Percentiles rank a stretch among this genome's conserved stretches.
phyloP scores from a whole-genome alignment of 1,284 basidiomycete species.

The Malassezia dermatis region DNA sequence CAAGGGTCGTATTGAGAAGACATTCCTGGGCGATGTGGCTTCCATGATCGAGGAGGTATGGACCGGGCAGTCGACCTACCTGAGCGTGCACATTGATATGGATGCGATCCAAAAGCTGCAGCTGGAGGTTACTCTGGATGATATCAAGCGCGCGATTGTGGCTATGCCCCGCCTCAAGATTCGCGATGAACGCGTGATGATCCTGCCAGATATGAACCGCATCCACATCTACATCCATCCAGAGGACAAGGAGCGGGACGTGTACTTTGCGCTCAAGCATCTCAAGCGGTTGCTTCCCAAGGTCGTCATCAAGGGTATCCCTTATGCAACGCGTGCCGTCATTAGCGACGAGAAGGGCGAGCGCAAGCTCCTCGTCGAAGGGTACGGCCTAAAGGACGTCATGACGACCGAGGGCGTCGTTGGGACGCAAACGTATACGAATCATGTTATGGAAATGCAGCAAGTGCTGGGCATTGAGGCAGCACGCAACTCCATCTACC shows the following conservation, averaged over 20 bases:
- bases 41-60: conserved; percentile 90
- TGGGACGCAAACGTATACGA: conserved; percentile 82
- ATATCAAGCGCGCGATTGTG: conserved; percentile 84
- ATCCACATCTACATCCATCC: conserved; percentile 65
- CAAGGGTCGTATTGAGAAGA: conserved; percentile 92
- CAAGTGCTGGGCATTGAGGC: conserved; percentile 95
- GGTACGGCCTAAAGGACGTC: conserved; percentile 91
- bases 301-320: conserved; percentile 46
- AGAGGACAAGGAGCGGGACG: conserved; percentile 63
- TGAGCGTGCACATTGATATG: conserved; percentile 84
- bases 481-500: conserved; percentile 83
- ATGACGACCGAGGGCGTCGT: conserved; percentile 96
- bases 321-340: conserved; percentile 36
- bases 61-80: conserved; percentile 81
- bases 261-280: conserved; percentile 40
- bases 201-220: conserved; percentile 57
- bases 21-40: conserved; percentile 82
- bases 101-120: conserved; percentile 82
- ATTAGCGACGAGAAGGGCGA: conserved; percentile 45
- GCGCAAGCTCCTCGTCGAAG: conserved; percentile 53
- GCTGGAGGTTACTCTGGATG: conserved; percentile 84
- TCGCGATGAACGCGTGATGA: conserved; percentile 57
- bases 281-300: conserved; percentile 42
- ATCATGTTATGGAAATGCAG: conserved; percentile 92
- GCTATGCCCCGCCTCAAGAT: conserved; percentile 82